Percentiles rank a stretch among this genome's conserved stretches.
These are phyloP conservation scores for Albugo candida DNA, from an alignment of 352 stramenopile species.

Conservation along the genomic window DNA sequence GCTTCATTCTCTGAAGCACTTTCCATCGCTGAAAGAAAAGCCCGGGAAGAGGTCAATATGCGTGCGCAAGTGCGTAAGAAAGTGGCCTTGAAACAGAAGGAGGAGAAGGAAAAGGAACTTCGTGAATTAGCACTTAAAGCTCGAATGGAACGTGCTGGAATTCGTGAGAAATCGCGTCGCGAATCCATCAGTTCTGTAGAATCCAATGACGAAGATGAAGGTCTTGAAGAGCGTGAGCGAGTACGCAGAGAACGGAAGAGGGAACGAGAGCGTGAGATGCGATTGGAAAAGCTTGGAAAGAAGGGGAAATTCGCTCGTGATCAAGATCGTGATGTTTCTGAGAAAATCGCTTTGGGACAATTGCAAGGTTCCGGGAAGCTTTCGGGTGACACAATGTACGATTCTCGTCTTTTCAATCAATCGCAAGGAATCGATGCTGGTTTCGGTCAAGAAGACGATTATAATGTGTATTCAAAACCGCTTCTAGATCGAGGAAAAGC, in stretches of 20 bases:
- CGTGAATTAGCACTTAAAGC: conserved; percentile 85
- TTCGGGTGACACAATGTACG: conserved; percentile 83
- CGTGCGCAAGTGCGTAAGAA: conserved; percentile 80
- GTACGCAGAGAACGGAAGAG: conserved; percentile 85
- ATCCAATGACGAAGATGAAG: conserved; percentile 23
- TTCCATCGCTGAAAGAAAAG: conserved; percentile 95
- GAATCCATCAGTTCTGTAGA: conserved; percentile 13
- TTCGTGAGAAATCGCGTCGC: conserved; percentile 10
- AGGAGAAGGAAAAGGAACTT: conserved; percentile 92
- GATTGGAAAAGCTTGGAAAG: conserved; percentile 88
- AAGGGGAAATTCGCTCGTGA: conserved; percentile 86
- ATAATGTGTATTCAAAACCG: conserved; percentile 96
- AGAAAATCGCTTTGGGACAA: conserved; percentile 97
- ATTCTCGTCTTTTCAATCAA: conserved; percentile 97
- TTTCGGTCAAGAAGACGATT: conserved; percentile 95
- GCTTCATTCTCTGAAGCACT: conserved; percentile 92
- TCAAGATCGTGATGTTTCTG: conserved; percentile 91
- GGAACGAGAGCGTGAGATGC: conserved; percentile 87
- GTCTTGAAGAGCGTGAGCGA: conserved; percentile 25
- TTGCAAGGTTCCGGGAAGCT: conserved; percentile 76
- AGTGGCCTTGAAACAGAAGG: conserved; percentile 83
- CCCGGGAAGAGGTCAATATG: conserved; percentile 92
- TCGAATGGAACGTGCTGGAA: conserved; percentile 80
- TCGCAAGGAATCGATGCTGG: conserved; percentile 87
- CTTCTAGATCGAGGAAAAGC: conserved; percentile 85